phyloP scores from a whole-genome alignment of 805 yeast species.

The Candida fluviatilis region DNA sequence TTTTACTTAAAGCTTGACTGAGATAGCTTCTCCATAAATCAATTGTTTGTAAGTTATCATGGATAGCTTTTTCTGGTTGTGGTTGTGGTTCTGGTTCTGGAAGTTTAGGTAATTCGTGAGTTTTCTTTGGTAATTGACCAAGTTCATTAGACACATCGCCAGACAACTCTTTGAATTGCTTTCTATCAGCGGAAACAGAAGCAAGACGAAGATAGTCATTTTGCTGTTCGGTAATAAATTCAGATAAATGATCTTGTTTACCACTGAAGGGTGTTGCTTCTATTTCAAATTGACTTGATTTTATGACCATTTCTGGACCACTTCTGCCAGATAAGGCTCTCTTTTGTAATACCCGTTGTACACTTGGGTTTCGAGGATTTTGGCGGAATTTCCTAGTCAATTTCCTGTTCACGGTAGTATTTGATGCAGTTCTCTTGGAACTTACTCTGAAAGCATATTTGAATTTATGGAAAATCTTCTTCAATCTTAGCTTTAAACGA shows the following conservation, averaged over 20 bases:
- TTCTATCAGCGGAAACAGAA: neutral
- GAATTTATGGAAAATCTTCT: slow-evolving; percentile 19
- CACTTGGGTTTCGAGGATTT: slow-evolving; percentile 11
- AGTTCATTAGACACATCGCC: no score
- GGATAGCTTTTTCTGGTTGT: neutral
- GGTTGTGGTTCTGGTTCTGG: neutral
- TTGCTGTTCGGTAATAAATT: slow-evolving; percentile 25
- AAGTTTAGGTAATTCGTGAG: no score
- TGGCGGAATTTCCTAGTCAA: slow-evolving; percentile 14
- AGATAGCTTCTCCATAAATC: slow-evolving; percentile 33
- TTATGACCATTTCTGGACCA: neutral
- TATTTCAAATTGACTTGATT: no score
- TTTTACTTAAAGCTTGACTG: slow-evolving; percentile 27
- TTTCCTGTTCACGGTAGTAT: slow-evolving; percentile 1
- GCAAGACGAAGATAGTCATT: slow-evolving; percentile 7
- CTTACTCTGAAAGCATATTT: slow-evolving; percentile 22
- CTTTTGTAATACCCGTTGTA: slow-evolving; percentile 5
- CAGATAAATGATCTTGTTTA: slow-evolving; percentile 19
- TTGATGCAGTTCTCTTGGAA: slow-evolving; percentile 18
- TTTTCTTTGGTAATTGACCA: no score
- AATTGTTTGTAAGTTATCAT: slow-evolving; percentile 3
- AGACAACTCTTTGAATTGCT: neutral
- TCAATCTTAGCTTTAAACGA: slow-evolving; percentile 25
- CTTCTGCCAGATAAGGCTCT: neutral
- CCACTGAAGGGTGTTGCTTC: slow-evolving; percentile 5